These are phyloP conservation scores for Zymoseptoria passerinii DNA, from an alignment of 2,329 filamentous ascomycete species.

Conservation along the genomic window DNA sequence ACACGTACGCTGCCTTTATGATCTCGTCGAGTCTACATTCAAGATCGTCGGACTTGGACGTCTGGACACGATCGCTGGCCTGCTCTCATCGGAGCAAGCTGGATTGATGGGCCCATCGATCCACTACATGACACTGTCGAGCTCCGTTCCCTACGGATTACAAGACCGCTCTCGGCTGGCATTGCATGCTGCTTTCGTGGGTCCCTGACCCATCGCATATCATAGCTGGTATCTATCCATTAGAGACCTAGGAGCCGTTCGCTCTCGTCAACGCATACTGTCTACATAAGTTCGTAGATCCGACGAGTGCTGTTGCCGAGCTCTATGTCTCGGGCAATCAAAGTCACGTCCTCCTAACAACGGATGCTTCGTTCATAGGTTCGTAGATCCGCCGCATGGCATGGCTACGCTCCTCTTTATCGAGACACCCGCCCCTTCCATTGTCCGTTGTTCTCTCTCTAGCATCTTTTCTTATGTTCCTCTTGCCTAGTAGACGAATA, in stretches of 20 bases:
- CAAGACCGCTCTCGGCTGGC: not conserved
- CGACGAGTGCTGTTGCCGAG: not conserved
- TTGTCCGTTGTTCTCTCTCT: too few species aligned
- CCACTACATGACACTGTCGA: not conserved
- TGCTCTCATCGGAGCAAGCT: not conserved
- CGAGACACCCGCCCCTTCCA: too few species aligned
- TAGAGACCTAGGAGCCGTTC: not conserved
- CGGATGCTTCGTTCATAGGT: too few species aligned
- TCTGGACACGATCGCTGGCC: too few species aligned
- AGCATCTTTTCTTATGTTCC: too few species aligned
- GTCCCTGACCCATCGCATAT: not conserved
- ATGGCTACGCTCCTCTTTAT: too few species aligned
- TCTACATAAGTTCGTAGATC: not conserved
- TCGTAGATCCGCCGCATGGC: not conserved
- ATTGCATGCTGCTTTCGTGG: not conserved
- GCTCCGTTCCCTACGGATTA: not conserved
- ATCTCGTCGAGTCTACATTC: not conserved
- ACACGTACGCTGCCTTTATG: not conserved
- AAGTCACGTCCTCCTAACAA: not conserved
- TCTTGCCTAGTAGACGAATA: not conserved
- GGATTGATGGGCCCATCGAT: not conserved
- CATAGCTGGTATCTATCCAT: not conserved
- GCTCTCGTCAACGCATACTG: not conserved
- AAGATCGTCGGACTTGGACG: not conserved
- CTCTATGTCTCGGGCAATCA: not conserved